Evolutionary conservation across 148 eudicot species (phyloP).

Genomic region (Camellia japonica): DNA sequence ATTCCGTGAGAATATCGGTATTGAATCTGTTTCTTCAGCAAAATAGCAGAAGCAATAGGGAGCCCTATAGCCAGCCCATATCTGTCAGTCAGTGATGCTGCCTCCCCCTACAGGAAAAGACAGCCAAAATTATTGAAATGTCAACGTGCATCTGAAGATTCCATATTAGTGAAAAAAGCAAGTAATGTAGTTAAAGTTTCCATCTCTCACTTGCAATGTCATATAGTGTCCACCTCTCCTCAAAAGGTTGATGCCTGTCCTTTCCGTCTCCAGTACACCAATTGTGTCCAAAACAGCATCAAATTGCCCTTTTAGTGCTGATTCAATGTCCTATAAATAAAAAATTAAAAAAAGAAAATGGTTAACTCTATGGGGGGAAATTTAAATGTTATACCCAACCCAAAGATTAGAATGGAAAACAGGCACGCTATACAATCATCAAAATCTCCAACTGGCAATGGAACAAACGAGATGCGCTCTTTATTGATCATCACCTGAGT

Average conservation of each 20-base stretch:
- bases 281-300: conserved; percentile 95
- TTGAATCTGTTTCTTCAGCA: conserved; percentile 73
- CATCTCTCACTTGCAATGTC: too few species aligned
- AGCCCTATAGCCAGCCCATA: conserved; percentile 82
- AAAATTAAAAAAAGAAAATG: neutral
- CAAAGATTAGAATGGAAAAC: neutral
- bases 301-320: conserved; percentile 64
- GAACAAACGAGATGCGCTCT: neutral
- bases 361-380: neutral
- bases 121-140: conserved; percentile 1
- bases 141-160: neutral
- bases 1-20: conserved; percentile 86
- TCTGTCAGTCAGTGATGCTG: conserved; percentile 73
- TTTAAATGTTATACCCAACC: neutral
- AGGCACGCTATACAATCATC: neutral
- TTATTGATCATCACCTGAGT: conserved; percentile 49
- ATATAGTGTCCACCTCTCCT: conserved; percentile 62
- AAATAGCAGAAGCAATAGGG: conserved; percentile 66
- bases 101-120: conserved; percentile 65
- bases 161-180: neutral
- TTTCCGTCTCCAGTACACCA: conserved; percentile 84
- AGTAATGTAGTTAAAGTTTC: neutral
- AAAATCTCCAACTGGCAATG: neutral
- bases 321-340: conserved; percentile 59
- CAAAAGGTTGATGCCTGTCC: conserved; percentile 65